Evolutionary conservation across 2,329 filamentous ascomycete genomes (phyloP), one percentile per base, ranked within the genome.

Genomic region (Canariomyces notabilis): DNA sequence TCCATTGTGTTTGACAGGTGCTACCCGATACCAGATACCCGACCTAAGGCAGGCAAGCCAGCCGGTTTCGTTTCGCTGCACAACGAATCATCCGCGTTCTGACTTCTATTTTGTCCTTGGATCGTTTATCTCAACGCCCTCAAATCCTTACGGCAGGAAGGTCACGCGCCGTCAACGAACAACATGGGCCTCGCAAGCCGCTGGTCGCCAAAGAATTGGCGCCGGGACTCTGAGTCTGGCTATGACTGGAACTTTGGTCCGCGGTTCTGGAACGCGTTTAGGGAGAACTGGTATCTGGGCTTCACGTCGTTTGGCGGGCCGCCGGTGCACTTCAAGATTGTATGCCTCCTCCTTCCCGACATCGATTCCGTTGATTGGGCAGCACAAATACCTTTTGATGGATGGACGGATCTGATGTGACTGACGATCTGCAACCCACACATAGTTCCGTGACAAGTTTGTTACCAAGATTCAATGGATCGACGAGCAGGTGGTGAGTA

Each of bases 291-390:
- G 77, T 69, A 83, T 62, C 63, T 85, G 5, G 82, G 82, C 0
- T 76, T 85, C 53, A 85, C 79, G 0, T 65, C 77, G 0, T 85
- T 85, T 60, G 82, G 82, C 1, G 83, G 83, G 0, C 83, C 83
- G 2, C 76, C 82, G 0, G 82, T 86, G 6, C 82, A 87, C 62
- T 87, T 87, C 57, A 76, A 81, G 56, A 85, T 85, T 47, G 69
- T 73, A 48, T 54, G n/a, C 23, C 8, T 5, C 14, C n/a, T 23
- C n/a, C 14, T n/a, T 33, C 22, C 14, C 23, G 31, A 3, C n/a
- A n/a, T n/a, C n/a, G n/a, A n/a, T n/a, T n/a, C n/a, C n/a, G n/a
- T n/a, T n/a, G n/a, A n/a, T n/a, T n/a, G n/a, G n/a, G n/a, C n/a
- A n/a, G 26, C n/a, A 32, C 16, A 42, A 14, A 23, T 3, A 18